These are phyloP conservation scores for Capronia epimyces DNA, from an alignment of 2,329 filamentous ascomycete species.

Conservation along the genomic window DNA sequence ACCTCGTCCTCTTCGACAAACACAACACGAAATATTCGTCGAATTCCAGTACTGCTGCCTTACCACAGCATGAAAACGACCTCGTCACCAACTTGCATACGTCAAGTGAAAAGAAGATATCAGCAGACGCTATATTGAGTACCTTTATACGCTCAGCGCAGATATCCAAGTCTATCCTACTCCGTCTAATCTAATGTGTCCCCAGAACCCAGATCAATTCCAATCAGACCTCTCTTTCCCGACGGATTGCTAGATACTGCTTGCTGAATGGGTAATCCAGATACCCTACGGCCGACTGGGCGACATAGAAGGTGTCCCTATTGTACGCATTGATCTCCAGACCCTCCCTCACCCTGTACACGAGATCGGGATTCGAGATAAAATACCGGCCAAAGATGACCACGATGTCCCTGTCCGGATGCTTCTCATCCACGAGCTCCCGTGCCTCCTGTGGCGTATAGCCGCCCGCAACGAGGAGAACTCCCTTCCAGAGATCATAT, in stretches of 20 bases:
- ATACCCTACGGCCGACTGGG: conserved; percentile 38
- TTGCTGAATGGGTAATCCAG: conserved; percentile 31
- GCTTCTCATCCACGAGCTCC: conserved; percentile 35
- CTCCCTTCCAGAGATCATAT: conserved; percentile 39
- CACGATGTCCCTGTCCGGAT: conserved; percentile 32
- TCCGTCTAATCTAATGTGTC: too few species aligned
- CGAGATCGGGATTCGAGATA: conserved; percentile 44
- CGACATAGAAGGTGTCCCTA: conserved; percentile 39
- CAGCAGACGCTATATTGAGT: too few species aligned
- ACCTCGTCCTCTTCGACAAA: too few species aligned
- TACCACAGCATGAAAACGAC: too few species aligned
- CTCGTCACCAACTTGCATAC: too few species aligned
- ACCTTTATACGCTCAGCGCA: too few species aligned
- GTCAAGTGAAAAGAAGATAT: too few species aligned
- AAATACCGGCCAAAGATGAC: conserved; percentile 41
- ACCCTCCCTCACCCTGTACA: conserved; percentile 38
- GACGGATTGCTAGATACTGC: conserved; percentile 8
- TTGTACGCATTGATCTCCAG: conserved; percentile 38
- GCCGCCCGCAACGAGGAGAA: conserved; percentile 48
- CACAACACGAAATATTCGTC: too few species aligned
- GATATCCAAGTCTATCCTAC: too few species aligned
- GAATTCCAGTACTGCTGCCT: too few species aligned
- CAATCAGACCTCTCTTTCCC: too few species aligned
- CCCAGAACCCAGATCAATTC: too few species aligned
- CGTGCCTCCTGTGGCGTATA: conserved; percentile 40